phyloP scores from a whole-genome alignment of 495 filamentous ascomycete genomes.

The Tuber magnatum region DNA sequence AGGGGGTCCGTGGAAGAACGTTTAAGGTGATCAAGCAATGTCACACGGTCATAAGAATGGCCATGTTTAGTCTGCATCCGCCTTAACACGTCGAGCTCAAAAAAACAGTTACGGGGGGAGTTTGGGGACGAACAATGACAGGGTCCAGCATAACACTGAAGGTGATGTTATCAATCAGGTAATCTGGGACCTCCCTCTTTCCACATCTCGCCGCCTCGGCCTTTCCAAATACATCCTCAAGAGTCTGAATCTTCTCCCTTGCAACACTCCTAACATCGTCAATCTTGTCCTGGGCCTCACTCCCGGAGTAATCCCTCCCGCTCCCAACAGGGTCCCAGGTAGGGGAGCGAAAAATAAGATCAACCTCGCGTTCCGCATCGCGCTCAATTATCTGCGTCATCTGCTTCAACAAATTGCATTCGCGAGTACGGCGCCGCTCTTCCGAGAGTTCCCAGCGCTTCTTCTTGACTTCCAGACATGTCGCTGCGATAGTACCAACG shows the following conservation, averaged over 20 bases:
- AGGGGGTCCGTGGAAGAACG: conserved; percentile 70
- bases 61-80: conserved; percentile 62
- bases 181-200: conserved; percentile 69
- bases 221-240: conserved; percentile 56
- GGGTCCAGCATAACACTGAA: conserved; percentile 92
- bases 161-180: conserved; percentile 80
- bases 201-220: conserved; percentile 50
- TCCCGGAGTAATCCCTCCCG: conserved; percentile 16
- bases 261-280: conserved; percentile 49
- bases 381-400: conserved; percentile 46
- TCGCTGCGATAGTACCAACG: conserved; percentile 56
- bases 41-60: conserved; percentile 78
- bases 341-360: conserved; percentile 8
- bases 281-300: conserved; percentile 45
- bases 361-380: conserved; percentile 25
- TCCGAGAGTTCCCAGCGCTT: conserved; percentile 55
- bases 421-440: conserved; percentile 48
- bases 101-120: not conserved
- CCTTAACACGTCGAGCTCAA: not conserved
- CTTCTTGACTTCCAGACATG: conserved; percentile 74
- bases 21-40: conserved; percentile 78
- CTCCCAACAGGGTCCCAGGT: conserved; percentile 6
- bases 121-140: conserved; percentile 54
- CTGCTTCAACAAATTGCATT: conserved; percentile 42
- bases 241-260: conserved; percentile 46